These are phyloP conservation scores for Litsea cubeba DNA, from an alignment of 164 flowering plant genomes.

Conservation along the genomic window DNA sequence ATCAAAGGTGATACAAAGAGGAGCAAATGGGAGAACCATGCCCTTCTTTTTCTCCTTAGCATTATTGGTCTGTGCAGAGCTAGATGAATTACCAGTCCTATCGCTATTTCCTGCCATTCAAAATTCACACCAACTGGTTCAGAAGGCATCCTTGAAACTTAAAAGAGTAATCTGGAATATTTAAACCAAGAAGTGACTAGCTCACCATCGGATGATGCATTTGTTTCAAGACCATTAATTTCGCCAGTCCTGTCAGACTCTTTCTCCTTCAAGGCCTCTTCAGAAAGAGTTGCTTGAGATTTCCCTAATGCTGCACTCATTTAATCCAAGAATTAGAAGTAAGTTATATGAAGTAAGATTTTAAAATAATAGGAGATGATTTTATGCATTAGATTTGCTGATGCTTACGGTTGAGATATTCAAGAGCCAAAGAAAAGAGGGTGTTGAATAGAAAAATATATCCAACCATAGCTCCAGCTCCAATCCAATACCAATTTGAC, in stretches of 20 bases:
- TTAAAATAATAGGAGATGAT: background rate
- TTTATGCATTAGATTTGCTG: background rate
- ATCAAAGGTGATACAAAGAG: conserved; percentile 41
- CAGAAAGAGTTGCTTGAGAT: background rate
- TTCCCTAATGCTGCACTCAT: conserved; percentile 3
- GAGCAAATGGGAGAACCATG: conserved; percentile 50
- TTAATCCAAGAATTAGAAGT: background rate
- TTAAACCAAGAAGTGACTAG: background rate
- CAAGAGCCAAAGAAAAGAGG: conserved; percentile 20
- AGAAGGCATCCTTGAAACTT: background rate
- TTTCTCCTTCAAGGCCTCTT: conserved; percentile 1
- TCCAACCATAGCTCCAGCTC: conserved; percentile 27
- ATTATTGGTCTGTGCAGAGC: background rate
- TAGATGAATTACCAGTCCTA: background rate
- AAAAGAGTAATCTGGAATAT: too few species aligned
- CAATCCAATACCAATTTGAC: conserved; percentile 36
- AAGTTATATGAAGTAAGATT: background rate
- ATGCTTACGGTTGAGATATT: conserved; percentile 29
- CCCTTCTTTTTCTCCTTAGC: conserved; percentile 24
- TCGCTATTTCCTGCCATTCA: background rate
- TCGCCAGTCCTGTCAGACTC: background rate
- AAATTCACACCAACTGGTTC: background rate
- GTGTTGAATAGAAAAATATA: conserved; percentile 23
- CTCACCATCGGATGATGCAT: background rate
- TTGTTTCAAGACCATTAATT: background rate